phyloP scores from a whole-genome alignment of 495 filamentous ascomycete genomes.

The Penicillium bovifimosum region DNA sequence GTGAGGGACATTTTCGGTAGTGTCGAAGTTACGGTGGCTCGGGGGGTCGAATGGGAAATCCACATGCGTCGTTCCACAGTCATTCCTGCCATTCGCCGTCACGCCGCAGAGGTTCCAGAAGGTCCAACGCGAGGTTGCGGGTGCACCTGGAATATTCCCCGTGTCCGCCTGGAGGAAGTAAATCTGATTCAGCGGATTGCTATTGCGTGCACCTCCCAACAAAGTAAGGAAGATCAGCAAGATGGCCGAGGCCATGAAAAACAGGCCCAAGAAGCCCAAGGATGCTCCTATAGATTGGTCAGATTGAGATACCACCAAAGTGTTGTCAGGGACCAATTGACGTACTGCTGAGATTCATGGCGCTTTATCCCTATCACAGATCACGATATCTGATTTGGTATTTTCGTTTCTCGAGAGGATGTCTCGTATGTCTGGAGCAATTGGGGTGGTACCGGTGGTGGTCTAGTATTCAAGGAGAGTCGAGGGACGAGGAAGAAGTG shows the following conservation, averaged over 20 bases:
- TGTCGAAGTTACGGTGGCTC: conserved; percentile 52
- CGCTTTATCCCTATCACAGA: background rate
- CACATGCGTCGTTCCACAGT: conserved; percentile 49
- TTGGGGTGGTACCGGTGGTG: too few species aligned
- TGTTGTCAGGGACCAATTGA: background rate
- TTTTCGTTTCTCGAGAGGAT: background rate
- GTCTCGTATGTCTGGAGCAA: background rate
- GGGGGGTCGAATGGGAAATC: conserved; percentile 64
- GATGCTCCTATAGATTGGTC: conserved; percentile 32
- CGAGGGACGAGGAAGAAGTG: background rate
- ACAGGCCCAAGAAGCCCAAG: conserved; percentile 57
- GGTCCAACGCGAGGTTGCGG: conserved; percentile 71
- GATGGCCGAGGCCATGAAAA: conserved; percentile 69
- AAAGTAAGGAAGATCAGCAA: conserved; percentile 77
- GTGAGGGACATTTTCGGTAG: conserved; percentile 48
- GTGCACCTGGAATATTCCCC: conserved; percentile 59
- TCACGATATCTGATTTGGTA: background rate
- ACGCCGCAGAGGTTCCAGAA: conserved; percentile 72
- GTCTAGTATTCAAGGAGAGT: background rate
- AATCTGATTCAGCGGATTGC: conserved; percentile 61
- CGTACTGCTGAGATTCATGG: conserved; percentile 36
- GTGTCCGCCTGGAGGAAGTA: conserved; percentile 81
- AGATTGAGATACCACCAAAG: conserved; percentile 6
- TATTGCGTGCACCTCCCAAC: conserved; percentile 58
- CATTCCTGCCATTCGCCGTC: conserved; percentile 44